Conservation (phyloP, 1,139 yeast species). For the Yamadazyma jaroonii region DNA sequence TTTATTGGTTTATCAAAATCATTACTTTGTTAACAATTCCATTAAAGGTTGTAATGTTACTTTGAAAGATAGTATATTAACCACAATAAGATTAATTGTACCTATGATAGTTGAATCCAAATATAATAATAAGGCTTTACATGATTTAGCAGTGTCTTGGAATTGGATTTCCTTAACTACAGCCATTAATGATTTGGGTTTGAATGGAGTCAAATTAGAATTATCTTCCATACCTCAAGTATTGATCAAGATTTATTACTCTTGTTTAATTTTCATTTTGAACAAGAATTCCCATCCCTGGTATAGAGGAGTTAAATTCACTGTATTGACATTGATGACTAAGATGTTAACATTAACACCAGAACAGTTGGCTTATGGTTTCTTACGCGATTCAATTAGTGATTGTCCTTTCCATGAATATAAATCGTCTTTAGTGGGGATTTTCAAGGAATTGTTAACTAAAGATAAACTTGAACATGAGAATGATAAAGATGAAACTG, state of each 20-base stretch:
- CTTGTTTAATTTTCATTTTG: constrained; percentile 28
- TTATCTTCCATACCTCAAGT: constrained; percentile 30
- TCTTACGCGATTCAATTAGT: constrained; percentile 61
- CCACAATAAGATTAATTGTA: constrained; percentile 31
- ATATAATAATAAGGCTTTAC: constrained; percentile 21
- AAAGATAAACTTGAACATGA: constrained; percentile 14
- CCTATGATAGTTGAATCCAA: constrained; percentile 36
- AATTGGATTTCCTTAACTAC: constrained; percentile 37
- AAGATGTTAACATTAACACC: constrained; percentile 55
- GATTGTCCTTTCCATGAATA: constrained; percentile 66
- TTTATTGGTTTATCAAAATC: constrained; percentile 19
- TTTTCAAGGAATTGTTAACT: constrained; percentile 62
- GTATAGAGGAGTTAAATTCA: constrained; percentile 23
- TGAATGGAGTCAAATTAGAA: constrained; percentile 25
- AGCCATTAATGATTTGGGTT: constrained; percentile 13
- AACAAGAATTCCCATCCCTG: constrained; percentile 11
- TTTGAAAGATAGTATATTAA: constrained; percentile 32
- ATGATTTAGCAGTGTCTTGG: constrained; percentile 38
- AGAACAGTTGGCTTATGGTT: constrained; percentile 56
- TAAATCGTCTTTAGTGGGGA: constrained; percentile 58
- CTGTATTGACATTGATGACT: constrained; percentile 48
- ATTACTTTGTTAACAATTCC: constrained; percentile 6
- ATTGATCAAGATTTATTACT: constrained; percentile 32
- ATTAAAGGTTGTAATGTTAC: constrained; percentile 16
- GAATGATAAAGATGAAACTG: constrained; percentile 4